Percentiles rank a stretch among this genome's conserved stretches.
Evolutionary conservation across 2,329 filamentous ascomycete species (phyloP).

Genomic region (Myriosclerotinia duriaeana): DNA sequence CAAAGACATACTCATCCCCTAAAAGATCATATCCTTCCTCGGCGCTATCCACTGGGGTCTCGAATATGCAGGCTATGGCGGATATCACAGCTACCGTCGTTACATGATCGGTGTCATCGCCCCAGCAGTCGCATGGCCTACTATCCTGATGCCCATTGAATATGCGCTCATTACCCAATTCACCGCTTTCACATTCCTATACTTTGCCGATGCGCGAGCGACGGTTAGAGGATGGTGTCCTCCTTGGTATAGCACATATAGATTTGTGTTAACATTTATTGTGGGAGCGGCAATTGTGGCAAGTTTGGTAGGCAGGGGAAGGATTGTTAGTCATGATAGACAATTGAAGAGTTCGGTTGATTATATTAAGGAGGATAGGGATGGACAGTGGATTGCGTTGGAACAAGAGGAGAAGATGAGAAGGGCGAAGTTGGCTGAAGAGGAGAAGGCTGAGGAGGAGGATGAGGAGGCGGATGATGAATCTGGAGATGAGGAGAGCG

Average conservation of each 20-base stretch:
- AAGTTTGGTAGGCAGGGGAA: slow-evolving; percentile 77
- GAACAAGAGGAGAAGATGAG: slow-evolving; percentile 38
- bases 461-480: slow-evolving; percentile 26
- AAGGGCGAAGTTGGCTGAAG: slow-evolving; percentile 26
- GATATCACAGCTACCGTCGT: slow-evolving; percentile 69
- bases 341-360: slow-evolving; percentile 38
- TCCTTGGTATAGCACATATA: slow-evolving; percentile 83
- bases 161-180: slow-evolving; percentile 87
- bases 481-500: slow-evolving; percentile 42
- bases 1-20: slow-evolving; percentile 22
- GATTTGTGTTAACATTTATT: slow-evolving; percentile 87
- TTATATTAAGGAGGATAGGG: slow-evolving; percentile 36
- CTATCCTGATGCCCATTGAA: slow-evolving; percentile 77
- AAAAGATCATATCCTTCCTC: slow-evolving; percentile 83
- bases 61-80: slow-evolving; percentile 71
- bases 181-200: slow-evolving; percentile 77
- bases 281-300: slow-evolving; percentile 80
- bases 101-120: slow-evolving; percentile 82
- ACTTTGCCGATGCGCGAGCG: slow-evolving; percentile 78
- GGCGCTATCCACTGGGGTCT: slow-evolving; percentile 92
- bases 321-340: slow-evolving; percentile 44
- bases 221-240: slow-evolving; percentile 75
- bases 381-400: slow-evolving; percentile 37
- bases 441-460: slow-evolving; percentile 28
- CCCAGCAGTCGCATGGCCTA: slow-evolving; percentile 84